Evolutionary conservation across 2,329 filamentous ascomycete genomes (phyloP).

Genomic region (Colletotrichum trifolii): DNA sequence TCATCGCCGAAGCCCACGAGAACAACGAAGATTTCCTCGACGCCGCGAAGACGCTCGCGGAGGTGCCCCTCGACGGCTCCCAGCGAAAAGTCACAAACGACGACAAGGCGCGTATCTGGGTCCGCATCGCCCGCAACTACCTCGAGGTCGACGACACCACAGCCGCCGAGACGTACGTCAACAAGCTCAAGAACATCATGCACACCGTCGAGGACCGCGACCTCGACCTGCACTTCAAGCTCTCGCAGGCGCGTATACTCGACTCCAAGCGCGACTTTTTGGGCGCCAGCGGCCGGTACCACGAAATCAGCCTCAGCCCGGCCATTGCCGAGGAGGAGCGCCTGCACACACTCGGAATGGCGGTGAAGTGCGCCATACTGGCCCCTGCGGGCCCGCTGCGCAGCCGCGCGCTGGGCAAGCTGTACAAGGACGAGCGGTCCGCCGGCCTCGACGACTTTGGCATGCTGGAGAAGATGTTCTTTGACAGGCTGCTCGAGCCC

Average conservation of each 20-base stretch:
- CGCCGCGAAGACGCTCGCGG: conserved; percentile 82
- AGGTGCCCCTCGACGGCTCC: conserved; percentile 88
- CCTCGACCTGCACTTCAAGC: conserved; percentile 84
- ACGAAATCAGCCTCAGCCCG: conserved; percentile 82
- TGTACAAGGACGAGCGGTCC: conserved; percentile 94
- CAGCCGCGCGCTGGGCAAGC: conserved; percentile 79
- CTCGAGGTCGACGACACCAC: conserved; percentile 94
- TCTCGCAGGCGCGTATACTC: conserved; percentile 91
- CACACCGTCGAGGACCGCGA: conserved; percentile 79
- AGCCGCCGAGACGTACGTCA: conserved; percentile 85
- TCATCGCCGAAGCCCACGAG: conserved; percentile 87
- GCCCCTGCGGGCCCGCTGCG: conserved; percentile 90
- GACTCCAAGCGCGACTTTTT: conserved; percentile 92
- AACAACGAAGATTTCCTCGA: conserved; percentile 80
- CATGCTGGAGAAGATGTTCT: conserved; percentile 97
- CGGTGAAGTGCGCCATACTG: conserved; percentile 91
- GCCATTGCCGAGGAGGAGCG: conserved; percentile 89
- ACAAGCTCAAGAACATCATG: conserved; percentile 95
- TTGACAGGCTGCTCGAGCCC: conserved; percentile 84
- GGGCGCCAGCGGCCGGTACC: conserved; percentile 87
- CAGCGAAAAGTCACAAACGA: conserved; percentile 86
- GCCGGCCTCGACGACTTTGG: conserved; percentile 80
- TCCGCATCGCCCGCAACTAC: conserved; percentile 93
- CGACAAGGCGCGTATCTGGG: conserved; percentile 87
- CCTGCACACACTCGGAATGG: conserved; percentile 83